Base-by-base conservation (phyloP, 352 stramenopile genomes). In the Aphanomyces stellatus region DNA sequence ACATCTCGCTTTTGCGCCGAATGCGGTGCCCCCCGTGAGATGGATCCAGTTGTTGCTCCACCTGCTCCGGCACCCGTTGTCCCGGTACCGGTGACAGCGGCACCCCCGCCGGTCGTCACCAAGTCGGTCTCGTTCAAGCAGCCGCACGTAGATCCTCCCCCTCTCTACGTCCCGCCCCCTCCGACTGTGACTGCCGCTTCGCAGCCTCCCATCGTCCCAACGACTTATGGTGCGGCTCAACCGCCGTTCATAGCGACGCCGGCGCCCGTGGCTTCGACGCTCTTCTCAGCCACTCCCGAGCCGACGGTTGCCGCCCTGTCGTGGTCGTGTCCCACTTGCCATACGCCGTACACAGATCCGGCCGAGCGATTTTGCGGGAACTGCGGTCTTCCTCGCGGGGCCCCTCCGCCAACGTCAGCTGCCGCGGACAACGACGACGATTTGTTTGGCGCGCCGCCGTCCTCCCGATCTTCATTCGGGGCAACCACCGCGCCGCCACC, bases 1-100 rank as follows among this genome's bases (percentile, higher is more conserved):
- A 85, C 72, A 40, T 80, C 82, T 69, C 81, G 83, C 72, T 93
- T 93, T 71, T 93, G 85, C 70, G 85, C 85, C 56, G 85, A 93
- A 69, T 93, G 85, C 48, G 82, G 85, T 6, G 78, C 82, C 25
- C 80, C 82, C 4, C 81, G 85, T 17, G 82, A 91, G 63, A 80
- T 51, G 28, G 13, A 59, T 17, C 10, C 53, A 19, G 11, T 69
- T 24, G 11, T 63, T 4, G 25, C 70, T 2, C 51, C 33, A n/a
- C 40, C n/a, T 61, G 41, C 59, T 27, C 48, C 63, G 48, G 40
- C 57, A 31, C 33, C 19, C 42, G 24, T 46, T 53, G 62, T 31
- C 27, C 30, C 25, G 3, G 27, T n/a, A 46, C 28, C 51, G 61
- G 69, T 66, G 57, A 53, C 62, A 28, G 43, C 10, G 67, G 35